Conservation (phyloP, 352 stramenopile genomes). For the Globisporangium megalacanthum region DNA sequence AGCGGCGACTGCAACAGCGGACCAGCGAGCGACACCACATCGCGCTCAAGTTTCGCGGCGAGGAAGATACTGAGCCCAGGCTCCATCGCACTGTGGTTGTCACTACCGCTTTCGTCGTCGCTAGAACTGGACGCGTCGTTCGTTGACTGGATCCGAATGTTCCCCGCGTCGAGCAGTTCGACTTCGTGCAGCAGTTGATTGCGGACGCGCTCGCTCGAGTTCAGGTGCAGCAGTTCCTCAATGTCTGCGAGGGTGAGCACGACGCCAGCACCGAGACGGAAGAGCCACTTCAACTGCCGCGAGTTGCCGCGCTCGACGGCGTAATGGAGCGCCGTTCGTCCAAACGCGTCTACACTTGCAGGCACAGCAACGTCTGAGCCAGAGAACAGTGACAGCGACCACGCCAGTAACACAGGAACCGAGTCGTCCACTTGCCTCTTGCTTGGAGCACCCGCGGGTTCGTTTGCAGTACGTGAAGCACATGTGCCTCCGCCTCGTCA, state of each 20-base stretch:
- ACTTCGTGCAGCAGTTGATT: conserved; percentile 29
- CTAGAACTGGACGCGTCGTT: background rate
- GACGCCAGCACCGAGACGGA: conserved; percentile 23
- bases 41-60: conserved; percentile 28
- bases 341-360: conserved; percentile 27
- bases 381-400: background rate
- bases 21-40: conserved; percentile 12
- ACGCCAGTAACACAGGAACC: background rate
- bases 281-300: conserved; percentile 29
- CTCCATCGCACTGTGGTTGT: conserved; percentile 5
- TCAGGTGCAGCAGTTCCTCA: conserved; percentile 26
- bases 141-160: conserved; percentile 6
- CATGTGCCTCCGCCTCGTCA: conserved; percentile 16
- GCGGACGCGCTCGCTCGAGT: conserved; percentile 18
- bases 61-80: conserved; percentile 33
- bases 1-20: conserved; percentile 31
- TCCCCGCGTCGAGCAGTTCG: conserved; percentile 30
- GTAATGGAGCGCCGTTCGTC: conserved; percentile 43
- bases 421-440: conserved; percentile 14
- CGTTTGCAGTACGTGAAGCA: conserved; percentile 22
- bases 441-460: conserved; percentile 17
- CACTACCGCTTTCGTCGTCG: background rate
- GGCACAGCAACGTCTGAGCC: background rate
- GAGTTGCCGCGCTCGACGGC: conserved; percentile 34
- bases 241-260: conserved; percentile 20